Evolutionary conservation across 2,329 filamentous ascomycete species (phyloP).

Genomic region (Alternaria viburni): DNA sequence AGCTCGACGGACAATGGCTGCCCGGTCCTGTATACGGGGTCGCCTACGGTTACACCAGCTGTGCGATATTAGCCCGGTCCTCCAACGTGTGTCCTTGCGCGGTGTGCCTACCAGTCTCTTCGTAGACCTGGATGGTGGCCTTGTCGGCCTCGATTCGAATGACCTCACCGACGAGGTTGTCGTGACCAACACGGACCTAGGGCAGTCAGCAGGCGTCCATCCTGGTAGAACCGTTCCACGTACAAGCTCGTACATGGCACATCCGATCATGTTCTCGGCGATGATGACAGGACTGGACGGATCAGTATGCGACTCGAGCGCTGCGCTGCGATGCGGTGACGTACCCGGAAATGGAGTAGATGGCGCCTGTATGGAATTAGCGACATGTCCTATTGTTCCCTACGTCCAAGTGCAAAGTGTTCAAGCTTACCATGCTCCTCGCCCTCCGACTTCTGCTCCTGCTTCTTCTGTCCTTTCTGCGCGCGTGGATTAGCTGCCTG

Average conservation of each 20-base stretch:
- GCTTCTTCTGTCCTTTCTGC: slow-evolving; percentile 42
- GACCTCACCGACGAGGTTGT: slow-evolving; percentile 92
- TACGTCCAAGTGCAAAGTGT: background rate
- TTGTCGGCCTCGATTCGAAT: slow-evolving; percentile 97
- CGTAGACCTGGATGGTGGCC: slow-evolving; percentile 98
- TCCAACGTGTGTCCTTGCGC: background rate
- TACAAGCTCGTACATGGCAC: slow-evolving; percentile 99
- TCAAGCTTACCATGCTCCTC: slow-evolving; percentile 62
- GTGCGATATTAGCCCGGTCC: slow-evolving; percentile 26
- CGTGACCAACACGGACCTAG: slow-evolving; percentile 89
- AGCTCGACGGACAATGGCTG: slow-evolving; percentile 98
- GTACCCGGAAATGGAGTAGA: slow-evolving; percentile 74
- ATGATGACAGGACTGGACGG: slow-evolving; percentile 79
- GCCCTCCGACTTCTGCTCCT: slow-evolving; percentile 53
- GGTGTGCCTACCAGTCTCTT: slow-evolving; percentile 81
- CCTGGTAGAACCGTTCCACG: slow-evolving; percentile 38
- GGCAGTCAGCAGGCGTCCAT: slow-evolving; percentile 14
- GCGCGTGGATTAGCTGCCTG: slow-evolving; percentile 33
- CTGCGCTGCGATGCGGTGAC: slow-evolving; percentile 30
- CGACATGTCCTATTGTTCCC: background rate
- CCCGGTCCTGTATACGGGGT: slow-evolving; percentile 87
- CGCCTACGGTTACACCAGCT: slow-evolving; percentile 95
- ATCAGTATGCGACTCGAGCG: slow-evolving; percentile 33
- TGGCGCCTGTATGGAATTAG: slow-evolving; percentile 55
- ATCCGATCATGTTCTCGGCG: slow-evolving; percentile 97